Conservation (phyloP, 208 protist genomes). For the Wallacemonas sp. region DNA sequence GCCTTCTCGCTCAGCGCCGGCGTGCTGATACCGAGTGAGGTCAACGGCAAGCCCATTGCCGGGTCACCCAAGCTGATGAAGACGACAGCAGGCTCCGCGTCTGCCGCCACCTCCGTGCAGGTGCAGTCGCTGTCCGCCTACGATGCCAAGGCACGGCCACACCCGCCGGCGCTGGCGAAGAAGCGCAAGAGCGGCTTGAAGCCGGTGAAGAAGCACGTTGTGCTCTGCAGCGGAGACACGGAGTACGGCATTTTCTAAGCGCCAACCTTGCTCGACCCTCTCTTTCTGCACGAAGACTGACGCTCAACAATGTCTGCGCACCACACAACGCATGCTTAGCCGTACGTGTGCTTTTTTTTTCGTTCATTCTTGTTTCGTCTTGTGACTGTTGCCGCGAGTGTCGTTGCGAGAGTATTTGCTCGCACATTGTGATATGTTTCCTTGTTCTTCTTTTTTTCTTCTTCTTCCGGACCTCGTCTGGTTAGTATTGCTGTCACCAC, state of each 20-base stretch:
- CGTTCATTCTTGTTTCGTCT: too few species aligned
- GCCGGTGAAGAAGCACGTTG: slow-evolving; percentile 20
- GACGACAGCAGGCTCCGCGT: background rate
- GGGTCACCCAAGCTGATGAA: background rate
- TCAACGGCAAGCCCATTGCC: background rate
- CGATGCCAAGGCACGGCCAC: background rate
- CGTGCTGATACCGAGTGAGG: slow-evolving; percentile 25
- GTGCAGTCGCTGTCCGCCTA: too few species aligned
- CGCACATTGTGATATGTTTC: background rate
- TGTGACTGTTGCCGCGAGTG: too few species aligned
- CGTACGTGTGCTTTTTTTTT: too few species aligned
- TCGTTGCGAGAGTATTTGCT: background rate
- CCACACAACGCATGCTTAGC: too few species aligned
- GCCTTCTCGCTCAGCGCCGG: slow-evolving; percentile 25
- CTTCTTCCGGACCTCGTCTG: too few species aligned
- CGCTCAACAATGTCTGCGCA: too few species aligned
- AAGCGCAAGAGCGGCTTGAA: slow-evolving; percentile 11
- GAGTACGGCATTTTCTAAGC: slow-evolving; percentile 62
- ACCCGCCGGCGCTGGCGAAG: background rate
- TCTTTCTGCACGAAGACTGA: too few species aligned
- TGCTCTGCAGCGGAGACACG: slow-evolving; percentile 49
- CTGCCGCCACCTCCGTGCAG: too few species aligned
- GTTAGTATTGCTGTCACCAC: too few species aligned
- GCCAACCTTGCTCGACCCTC: background rate
- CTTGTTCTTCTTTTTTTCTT: background rate